Evolutionary conservation across 2,329 filamentous ascomycete genomes (phyloP), one percentile per base, ranked within the genome.

Genomic region (Aureobasidium sp.): DNA sequence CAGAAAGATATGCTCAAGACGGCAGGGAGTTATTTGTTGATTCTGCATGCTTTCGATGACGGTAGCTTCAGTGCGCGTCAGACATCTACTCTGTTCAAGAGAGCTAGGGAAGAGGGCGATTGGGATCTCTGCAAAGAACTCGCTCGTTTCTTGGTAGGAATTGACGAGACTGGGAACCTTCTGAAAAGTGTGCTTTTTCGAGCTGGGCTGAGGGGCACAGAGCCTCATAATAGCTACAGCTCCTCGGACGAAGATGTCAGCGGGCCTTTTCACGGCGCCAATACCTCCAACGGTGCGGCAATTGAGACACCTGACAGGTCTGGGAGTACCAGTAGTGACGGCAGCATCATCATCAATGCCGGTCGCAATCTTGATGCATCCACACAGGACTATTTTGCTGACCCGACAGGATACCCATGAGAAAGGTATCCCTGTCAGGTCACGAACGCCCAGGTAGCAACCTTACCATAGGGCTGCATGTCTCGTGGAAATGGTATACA

Each of bases 121-220:
- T 99, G 92, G 91, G 92, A 97, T 68, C 77, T 99, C 31, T 97
- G 94, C 76, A 94, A 91, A 68, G 94, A 99, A 73, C 81, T 99
- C 31, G 92, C 94, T 12, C 82, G 93, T n/a, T 99, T 99, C 74
- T 77, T 99, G 62, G 91, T 95, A 50, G 93, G 93, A 5, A 85
- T 99, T 69, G 94, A 99, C 70, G 87, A 90, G 66, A 89, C 86
- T 15, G 94, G 94, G 0, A 85, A 87, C 66, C 93, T 90, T 48
- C 79, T 99, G 53, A 80, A 84, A 60, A 84, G 87, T 68, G 89
- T 88, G 2, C 80, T 95, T 73, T 82, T 52, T 12, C 69, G 68
- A 49, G 70, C 71, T 22, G 64, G 65, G 8, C 47, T 67, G 53
- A 60, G 27, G 35, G 17, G 40, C 1, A 27, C 22, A 1, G 57